These are phyloP conservation scores for Middelhovenomyces tepae DNA, from an alignment of 805 yeast genomes.

Conservation along the genomic window DNA sequence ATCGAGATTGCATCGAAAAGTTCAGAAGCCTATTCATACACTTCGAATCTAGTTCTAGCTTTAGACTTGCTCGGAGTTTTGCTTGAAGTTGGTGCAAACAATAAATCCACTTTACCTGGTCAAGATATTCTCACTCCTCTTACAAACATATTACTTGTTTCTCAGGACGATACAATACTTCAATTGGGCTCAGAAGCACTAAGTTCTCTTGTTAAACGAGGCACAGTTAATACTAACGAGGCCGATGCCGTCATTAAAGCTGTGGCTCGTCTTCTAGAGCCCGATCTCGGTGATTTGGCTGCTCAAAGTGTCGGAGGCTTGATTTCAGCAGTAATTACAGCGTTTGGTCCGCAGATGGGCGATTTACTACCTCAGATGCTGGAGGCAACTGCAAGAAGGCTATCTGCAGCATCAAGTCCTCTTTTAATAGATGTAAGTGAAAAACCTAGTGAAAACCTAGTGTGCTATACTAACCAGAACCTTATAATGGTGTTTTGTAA, in stretches of 20 bases:
- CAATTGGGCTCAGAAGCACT: constrained; percentile 73
- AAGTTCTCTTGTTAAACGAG: constrained; percentile 44
- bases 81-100: constrained; percentile 20
- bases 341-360: constrained; percentile 35
- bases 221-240: constrained; percentile 33
- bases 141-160: constrained; percentile 36
- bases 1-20: constrained; percentile 25
- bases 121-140: constrained; percentile 28
- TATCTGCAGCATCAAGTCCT: constrained; percentile 57
- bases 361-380: constrained; percentile 46
- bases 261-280: constrained; percentile 61
- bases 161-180: constrained; percentile 68
- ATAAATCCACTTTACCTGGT: constrained; percentile 17
- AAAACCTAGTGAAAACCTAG: neutral
- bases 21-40: constrained; percentile 37
- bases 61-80: constrained; percentile 36
- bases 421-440: constrained; percentile 48
- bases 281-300: constrained; percentile 68
- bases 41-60: constrained; percentile 51
- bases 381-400: constrained; percentile 60
- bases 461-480: constrained; percentile 35
- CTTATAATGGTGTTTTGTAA: constrained; percentile 68
- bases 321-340: constrained; percentile 49
- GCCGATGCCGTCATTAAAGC: constrained; percentile 50
- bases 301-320: constrained; percentile 70